These are phyloP conservation scores for Azolla pinnata DNA, from an alignment of 75 land plant species.

Conservation along the genomic window DNA sequence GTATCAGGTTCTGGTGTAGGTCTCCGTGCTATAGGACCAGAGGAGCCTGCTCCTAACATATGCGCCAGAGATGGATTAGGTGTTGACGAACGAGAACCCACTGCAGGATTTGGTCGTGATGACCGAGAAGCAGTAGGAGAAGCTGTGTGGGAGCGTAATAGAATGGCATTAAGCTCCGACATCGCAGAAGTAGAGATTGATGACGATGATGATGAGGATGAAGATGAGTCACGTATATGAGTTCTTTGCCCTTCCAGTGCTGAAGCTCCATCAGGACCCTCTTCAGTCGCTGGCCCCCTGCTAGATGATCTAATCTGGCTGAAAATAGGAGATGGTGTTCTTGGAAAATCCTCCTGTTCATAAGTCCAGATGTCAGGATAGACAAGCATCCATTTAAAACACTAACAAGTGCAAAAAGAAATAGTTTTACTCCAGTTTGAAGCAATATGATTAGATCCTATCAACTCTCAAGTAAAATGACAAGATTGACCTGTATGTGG, in stretches of 20 bases:
- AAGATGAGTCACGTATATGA: slow-evolving; percentile 24
- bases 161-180: background rate
- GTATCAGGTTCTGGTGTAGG: too few species aligned
- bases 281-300: slow-evolving; percentile 41
- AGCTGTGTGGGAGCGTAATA: too few species aligned
- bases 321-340: slow-evolving; percentile 78
- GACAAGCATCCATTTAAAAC: too few species aligned
- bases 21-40: too few species aligned
- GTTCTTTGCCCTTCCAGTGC: slow-evolving; percentile 16
- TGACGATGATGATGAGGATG: slow-evolving; percentile 13
- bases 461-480: too few species aligned
- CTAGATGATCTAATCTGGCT: slow-evolving; percentile 41
- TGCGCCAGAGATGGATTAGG: background rate
- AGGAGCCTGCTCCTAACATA: background rate
- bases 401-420: too few species aligned
- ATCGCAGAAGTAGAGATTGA: slow-evolving; percentile 9
- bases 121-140: slow-evolving; percentile 12
- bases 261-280: slow-evolving; percentile 19
- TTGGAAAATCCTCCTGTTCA: slow-evolving; percentile 71
- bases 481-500: background rate
- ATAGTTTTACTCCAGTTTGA: too few species aligned
- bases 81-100: slow-evolving; percentile 7
- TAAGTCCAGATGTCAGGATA: too few species aligned
- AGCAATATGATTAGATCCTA: too few species aligned
- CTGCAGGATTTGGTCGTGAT: slow-evolving; percentile 18